phyloP scores from a whole-genome alignment of 768 basidiomycete species.

The Serendipita sp. region DNA sequence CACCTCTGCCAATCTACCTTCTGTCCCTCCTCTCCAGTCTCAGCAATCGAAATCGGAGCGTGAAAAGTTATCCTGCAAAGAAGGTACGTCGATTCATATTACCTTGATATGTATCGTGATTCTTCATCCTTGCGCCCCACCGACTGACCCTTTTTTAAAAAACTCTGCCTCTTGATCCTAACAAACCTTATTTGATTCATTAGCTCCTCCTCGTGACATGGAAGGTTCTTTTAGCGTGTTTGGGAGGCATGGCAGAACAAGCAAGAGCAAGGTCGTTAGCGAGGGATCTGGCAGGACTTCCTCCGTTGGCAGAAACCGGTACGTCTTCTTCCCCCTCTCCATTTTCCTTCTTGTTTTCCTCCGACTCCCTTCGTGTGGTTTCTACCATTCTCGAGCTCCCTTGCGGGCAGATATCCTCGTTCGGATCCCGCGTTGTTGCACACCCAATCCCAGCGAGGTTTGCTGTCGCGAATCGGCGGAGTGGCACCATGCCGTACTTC shows the following conservation, averaged over 20 bases:
- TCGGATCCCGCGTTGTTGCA: too few relatives aligned
- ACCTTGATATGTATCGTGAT: conserved; percentile 5
- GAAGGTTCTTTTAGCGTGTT: conserved; percentile 84
- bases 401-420: too few relatives aligned
- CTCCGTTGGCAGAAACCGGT: conserved; percentile 33
- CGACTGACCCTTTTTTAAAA: neutral
- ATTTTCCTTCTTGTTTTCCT: conserved; percentile 6
- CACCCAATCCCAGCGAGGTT: too few relatives aligned
- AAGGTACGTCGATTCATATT: conserved; percentile 38
- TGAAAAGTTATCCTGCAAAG: conserved; percentile 93
- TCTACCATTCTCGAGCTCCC: neutral
- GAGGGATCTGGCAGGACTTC: conserved; percentile 69
- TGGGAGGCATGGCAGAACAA: conserved; percentile 83
- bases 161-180: neutral
- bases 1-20: conserved; percentile 82
- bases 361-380: neutral
- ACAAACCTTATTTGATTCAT: neutral
- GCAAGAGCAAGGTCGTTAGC: conserved; percentile 67
- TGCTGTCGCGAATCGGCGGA: too few relatives aligned
- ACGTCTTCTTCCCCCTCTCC: conserved; percentile 13
- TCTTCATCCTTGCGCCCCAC: conserved; percentile 8
- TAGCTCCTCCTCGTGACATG: conserved; percentile 86
- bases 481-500: too few relatives aligned
- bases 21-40: conserved; percentile 81
- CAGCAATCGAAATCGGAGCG: conserved; percentile 88